Percentiles rank a stretch among this genome's conserved stretches.
Conservation (phyloP, 768 basidiomycete species). For the Podaxis mareebaensis region DNA sequence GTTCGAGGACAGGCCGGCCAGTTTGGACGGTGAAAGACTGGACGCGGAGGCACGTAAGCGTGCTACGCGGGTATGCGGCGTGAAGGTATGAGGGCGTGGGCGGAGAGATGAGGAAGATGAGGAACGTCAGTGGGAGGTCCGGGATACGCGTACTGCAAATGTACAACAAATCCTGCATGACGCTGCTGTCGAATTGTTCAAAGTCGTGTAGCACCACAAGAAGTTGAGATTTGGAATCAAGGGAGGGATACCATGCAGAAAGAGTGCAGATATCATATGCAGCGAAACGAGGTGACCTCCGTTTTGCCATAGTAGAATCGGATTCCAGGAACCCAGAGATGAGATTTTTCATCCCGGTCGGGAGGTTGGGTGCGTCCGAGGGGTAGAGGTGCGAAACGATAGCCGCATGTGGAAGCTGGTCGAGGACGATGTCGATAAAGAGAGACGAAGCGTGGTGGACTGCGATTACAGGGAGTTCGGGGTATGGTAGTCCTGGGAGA, state of each 20-base stretch:
- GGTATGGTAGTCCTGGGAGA: constrained; percentile 56
- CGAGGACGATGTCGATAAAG: constrained; percentile 46
- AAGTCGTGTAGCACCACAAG: constrained; percentile 72
- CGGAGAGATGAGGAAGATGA: constrained; percentile 56
- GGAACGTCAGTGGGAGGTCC: constrained; percentile 61
- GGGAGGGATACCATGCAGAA: constrained; percentile 54
- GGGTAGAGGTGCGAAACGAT: constrained; percentile 54
- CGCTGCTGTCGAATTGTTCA: constrained; percentile 62
- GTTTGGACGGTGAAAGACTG: constrained; percentile 51
- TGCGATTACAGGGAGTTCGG: constrained; percentile 60
- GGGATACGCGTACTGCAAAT: constrained; percentile 65
- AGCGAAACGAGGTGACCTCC: constrained; percentile 49
- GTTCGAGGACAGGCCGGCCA: constrained; percentile 49
- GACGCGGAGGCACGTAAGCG: constrained; percentile 57
- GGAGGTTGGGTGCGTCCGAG: constrained; percentile 54
- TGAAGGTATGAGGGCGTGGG: constrained; percentile 63
- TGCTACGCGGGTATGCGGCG: constrained; percentile 56
- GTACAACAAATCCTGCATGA: constrained; percentile 70
- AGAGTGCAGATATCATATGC: constrained; percentile 63
- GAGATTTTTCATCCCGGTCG: constrained; percentile 53
- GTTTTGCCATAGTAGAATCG: constrained; percentile 24
- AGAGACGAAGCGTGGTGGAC: constrained; percentile 53
- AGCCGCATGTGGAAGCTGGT: constrained; percentile 40
- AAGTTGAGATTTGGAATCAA: constrained; percentile 43
- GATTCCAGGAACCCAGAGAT: constrained; percentile 51